Evolutionary conservation across 2,329 filamentous ascomycete genomes (phyloP).

Genomic region (Paracoccidioides brasiliensis): DNA sequence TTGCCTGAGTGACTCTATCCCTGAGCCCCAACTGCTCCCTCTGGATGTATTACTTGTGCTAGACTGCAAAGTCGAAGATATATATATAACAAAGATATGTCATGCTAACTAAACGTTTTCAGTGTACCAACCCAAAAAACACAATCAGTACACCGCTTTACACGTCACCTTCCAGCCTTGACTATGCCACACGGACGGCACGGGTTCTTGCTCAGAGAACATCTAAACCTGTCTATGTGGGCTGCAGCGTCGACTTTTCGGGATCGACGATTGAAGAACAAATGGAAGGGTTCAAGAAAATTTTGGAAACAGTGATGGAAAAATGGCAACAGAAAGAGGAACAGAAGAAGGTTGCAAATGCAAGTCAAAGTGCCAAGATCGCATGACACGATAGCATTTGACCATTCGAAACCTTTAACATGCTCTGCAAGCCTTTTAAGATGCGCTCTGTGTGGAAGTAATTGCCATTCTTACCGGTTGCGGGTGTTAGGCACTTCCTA

Average conservation of each 20-base stretch:
- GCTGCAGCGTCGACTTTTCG: conserved; percentile 70
- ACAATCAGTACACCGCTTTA: conserved; percentile 68
- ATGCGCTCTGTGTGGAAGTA: not conserved
- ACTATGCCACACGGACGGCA: conserved; percentile 76
- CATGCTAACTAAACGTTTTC: not conserved
- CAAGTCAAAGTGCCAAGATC: not conserved
- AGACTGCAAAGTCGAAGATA: not conserved
- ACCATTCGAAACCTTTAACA: not conserved
- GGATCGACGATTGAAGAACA: conserved; percentile 84
- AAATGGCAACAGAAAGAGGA: conserved; percentile 24
- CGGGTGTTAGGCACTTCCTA: too few species aligned
- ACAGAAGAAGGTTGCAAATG: not conserved
- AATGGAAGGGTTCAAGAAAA: conserved; percentile 69
- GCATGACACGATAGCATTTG: not conserved
- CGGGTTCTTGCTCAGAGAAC: conserved; percentile 67
- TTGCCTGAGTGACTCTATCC: not conserved
- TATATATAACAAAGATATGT: not conserved
- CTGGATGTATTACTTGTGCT: not conserved
- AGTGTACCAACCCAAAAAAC: conserved; percentile 35
- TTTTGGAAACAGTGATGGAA: conserved; percentile 55
- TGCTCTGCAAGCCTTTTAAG: not conserved
- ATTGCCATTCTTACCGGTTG: too few species aligned
- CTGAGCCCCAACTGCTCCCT: not conserved
- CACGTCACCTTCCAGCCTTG: conserved; percentile 56
- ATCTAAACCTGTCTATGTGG: conserved; percentile 71